Base-by-base conservation (phyloP, 768 basidiomycete species). In the Suillus sp. region DNA sequence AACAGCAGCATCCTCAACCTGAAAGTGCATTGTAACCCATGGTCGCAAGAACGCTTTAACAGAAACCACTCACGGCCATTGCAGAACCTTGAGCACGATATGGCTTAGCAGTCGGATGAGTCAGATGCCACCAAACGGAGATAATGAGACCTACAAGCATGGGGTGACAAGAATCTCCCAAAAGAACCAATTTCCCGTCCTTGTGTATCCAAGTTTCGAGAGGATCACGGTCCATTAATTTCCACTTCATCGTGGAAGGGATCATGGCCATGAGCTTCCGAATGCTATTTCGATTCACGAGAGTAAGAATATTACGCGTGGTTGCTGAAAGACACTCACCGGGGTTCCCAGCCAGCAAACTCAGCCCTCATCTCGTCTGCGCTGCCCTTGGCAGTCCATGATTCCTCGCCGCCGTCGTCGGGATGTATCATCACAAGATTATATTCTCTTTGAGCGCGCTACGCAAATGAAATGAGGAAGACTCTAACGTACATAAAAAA, bases 111-210 rank as follows among this genome's bases (percentile, higher is more conserved):
- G 54, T 18, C 3, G n/a, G 20, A 35, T 62, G 14, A 61, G 13
- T 22, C n/a, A n/a, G 3, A 35, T 40, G 37, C 14, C 1, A 34
- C 47, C 20, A 11, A 6, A 25, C 45, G 58, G 30, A 51, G 18
- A 4, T 0, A 30, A 5, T 25, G n/a, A 7, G 42, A 34, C 75
- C 45, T 59, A 77, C 74, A 34, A 85, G 74, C 82, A 86, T 86
- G 3, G 85, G 81, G 68, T 86, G 86, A 54, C 83, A 84, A 0
- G 84, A 78, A 66, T 86, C 85, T 4, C 85, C 85, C 0, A 86
- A 74, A 11, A 86, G 70, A 6, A 74, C 78, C 1, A 86, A 73
- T 34, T 72, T 79, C 5, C 78, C 80, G 16, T 72, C 71, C 35
- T 66, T 66, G 70, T 86, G 82, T 8, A 85, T 64, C 85, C 84